Percentiles rank a stretch among this genome's conserved stretches.
Conservation (phyloP, 2,329 filamentous ascomycete genomes). For the Pestalotiopsis fici region DNA sequence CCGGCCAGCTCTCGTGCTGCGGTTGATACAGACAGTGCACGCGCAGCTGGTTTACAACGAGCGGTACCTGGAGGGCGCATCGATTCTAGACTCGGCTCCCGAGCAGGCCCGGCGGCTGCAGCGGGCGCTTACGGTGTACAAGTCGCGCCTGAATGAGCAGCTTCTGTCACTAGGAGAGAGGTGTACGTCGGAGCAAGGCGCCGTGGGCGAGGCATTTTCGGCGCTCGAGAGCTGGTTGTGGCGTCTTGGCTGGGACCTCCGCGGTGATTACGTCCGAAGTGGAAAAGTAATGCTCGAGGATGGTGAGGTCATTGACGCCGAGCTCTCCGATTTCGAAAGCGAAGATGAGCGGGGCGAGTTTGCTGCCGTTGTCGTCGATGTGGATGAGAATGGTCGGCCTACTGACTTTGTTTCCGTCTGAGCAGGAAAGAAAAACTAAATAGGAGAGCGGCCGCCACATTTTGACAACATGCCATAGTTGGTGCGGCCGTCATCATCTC, state of each 20-base stretch:
- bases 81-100: slow-evolving; percentile 38
- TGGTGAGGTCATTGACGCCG: slow-evolving; percentile 48
- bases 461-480: neutral
- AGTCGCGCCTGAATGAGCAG: slow-evolving; percentile 50
- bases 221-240: slow-evolving; percentile 49
- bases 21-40: slow-evolving; percentile 51
- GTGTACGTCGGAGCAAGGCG: slow-evolving; percentile 40
- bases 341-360: slow-evolving; percentile 58
- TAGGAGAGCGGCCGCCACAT: neutral
- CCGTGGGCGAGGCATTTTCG: slow-evolving; percentile 49
- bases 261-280: slow-evolving; percentile 47
- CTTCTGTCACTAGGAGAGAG: slow-evolving; percentile 35
- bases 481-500: no score
- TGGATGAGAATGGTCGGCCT: slow-evolving; percentile 54
- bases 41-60: slow-evolving; percentile 58
- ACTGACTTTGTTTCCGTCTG: slow-evolving; percentile 46
- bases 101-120: slow-evolving; percentile 36
- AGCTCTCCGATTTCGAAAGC: slow-evolving; percentile 50
- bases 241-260: slow-evolving; percentile 56
- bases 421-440: neutral
- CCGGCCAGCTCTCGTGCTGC: slow-evolving; percentile 44
- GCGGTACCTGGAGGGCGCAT: slow-evolving; percentile 44
- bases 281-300: slow-evolving; percentile 54
- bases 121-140: slow-evolving; percentile 54
- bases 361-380: slow-evolving; percentile 52